phyloP scores from a whole-genome alignment of 306 rosid genomes.

The Lagenaria siceraria region DNA sequence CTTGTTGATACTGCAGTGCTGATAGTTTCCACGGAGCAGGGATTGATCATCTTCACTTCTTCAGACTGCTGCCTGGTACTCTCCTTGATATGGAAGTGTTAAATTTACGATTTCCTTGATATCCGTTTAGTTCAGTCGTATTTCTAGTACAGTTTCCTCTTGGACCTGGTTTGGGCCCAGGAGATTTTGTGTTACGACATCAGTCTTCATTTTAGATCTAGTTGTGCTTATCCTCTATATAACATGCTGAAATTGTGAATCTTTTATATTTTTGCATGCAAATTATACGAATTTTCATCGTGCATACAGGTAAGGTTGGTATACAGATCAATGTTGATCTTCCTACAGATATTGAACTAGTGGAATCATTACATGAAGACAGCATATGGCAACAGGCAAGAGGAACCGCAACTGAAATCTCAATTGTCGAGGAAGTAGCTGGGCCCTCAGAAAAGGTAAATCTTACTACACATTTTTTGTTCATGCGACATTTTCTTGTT shows the following conservation, averaged over 20 bases:
- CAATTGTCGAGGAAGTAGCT: conserved; percentile 31
- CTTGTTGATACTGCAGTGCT: conserved; percentile 33
- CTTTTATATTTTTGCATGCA: background rate
- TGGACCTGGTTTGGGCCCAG: background rate
- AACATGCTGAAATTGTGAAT: background rate
- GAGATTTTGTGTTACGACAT: background rate
- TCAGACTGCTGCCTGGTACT: conserved; percentile 72
- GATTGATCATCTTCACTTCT: conserved; percentile 56
- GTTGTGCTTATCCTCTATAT: background rate
- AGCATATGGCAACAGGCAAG: conserved; percentile 76
- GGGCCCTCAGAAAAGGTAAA: conserved; percentile 49
- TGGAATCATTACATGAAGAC: conserved; percentile 64
- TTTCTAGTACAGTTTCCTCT: background rate
- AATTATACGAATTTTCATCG: background rate
- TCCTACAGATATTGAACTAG: conserved; percentile 56
- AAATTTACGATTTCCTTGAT: conserved; percentile 8
- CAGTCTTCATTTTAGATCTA: background rate
- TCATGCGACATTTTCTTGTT: conserved; percentile 5
- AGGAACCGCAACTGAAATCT: conserved; percentile 62
- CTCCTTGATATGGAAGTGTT: conserved; percentile 14
- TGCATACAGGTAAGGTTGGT: conserved; percentile 46
- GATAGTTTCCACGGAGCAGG: conserved; percentile 30
- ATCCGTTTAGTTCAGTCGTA: background rate
- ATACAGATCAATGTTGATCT: conserved; percentile 43
- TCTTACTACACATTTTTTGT: background rate